Conservation (phyloP, 768 basidiomycete species). For the Suillus hirtellus region DNA sequence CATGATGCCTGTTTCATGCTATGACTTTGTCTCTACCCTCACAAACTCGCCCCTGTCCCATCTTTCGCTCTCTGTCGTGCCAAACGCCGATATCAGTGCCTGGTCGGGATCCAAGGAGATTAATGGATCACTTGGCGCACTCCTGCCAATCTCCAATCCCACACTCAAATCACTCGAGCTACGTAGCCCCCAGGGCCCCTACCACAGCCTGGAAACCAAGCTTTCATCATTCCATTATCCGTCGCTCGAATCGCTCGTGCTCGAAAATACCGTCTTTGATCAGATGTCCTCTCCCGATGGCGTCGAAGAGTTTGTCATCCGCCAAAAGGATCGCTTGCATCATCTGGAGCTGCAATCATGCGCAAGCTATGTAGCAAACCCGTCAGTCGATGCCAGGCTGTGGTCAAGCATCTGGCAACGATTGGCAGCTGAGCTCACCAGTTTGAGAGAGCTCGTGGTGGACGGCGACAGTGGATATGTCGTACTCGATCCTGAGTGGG, state of each 20-base stretch:
- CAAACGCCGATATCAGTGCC: slow-evolving; percentile 30
- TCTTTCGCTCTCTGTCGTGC: slow-evolving; percentile 31
- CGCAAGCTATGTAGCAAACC: slow-evolving; percentile 25
- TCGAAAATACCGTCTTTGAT: slow-evolving; percentile 34
- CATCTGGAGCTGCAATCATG: slow-evolving; percentile 28
- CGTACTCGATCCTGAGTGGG: slow-evolving; percentile 21
- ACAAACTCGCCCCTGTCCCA: slow-evolving; percentile 29
- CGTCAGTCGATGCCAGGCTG: slow-evolving; percentile 19
- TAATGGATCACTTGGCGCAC: slow-evolving; percentile 27
- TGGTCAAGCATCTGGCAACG: slow-evolving; percentile 32
- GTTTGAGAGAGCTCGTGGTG: slow-evolving; percentile 26
- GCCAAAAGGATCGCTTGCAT: slow-evolving; percentile 29
- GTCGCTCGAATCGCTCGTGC: slow-evolving; percentile 26
- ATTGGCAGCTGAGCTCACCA: slow-evolving; percentile 23
- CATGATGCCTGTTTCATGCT: slow-evolving; percentile 25
- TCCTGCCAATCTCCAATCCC: slow-evolving; percentile 24
- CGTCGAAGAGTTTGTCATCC: slow-evolving; percentile 32
- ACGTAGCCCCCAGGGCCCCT: slow-evolving; percentile 30
- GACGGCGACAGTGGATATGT: slow-evolving; percentile 21
- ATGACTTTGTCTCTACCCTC: slow-evolving; percentile 30
- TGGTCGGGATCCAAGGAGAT: slow-evolving; percentile 34
- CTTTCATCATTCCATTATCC: slow-evolving; percentile 26
- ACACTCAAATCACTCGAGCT: slow-evolving; percentile 25
- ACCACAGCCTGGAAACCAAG: slow-evolving; percentile 28
- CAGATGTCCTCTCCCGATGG: slow-evolving; percentile 20